A percentile compares a stretch with the other conserved stretches of the same genome.
Conservation (phyloP, 345 rosid species). For the Atalantia buxifolia region DNA sequence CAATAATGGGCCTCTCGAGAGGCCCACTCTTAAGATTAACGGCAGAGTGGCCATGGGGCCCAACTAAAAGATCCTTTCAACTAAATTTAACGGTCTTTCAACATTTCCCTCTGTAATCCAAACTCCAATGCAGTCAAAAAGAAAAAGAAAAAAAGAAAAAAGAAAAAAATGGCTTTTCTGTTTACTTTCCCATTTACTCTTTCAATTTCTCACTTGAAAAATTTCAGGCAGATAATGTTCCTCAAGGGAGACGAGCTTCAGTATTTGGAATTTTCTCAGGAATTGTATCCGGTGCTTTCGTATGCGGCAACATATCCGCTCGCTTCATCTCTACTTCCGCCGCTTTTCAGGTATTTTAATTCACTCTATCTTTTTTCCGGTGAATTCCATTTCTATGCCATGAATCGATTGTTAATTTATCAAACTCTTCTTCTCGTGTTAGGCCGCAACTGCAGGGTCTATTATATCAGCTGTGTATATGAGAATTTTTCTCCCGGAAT, state of each 20-base stretch:
- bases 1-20: neutral
- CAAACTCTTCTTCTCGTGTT: neutral
- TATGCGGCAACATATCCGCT: constrained; percentile 65
- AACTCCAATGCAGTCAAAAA: neutral
- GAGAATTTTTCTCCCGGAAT: constrained; percentile 70
- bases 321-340: constrained; percentile 78
- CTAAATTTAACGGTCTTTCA: neutral
- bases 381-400: neutral
- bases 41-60: neutral
- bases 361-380: neutral
- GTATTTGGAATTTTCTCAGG: constrained; percentile 76
- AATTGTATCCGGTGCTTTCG: constrained; percentile 71
- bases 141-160: too few relatives aligned
- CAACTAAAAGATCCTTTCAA: neutral
- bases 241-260: constrained; percentile 55
- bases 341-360: constrained; percentile 58
- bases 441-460: constrained; percentile 58
- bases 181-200: neutral
- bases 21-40: neutral
- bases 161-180: too few relatives aligned
- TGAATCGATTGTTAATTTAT: neutral
- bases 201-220: neutral
- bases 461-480: constrained; percentile 51
- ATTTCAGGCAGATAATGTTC: constrained; percentile 73
- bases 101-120: constrained; percentile 11